Evolutionary conservation across 306 rosid genomes (phyloP).

Genomic region (cucumber (Cucumis sativus)): Cucumber_9930_V3 NC_026661.2:19747001-19747500

Average conservation of each 20-base stretch:
- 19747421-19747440: not conserved
- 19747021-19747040: not conserved
- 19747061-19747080: too few species aligned
- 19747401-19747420: not conserved
- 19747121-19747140: too few species aligned
- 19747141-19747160: too few species aligned
- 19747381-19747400: not conserved
- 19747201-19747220: not conserved
- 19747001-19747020: too few species aligned
- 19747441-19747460: not conserved
- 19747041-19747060: too few species aligned
- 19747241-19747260: too few species aligned
- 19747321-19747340: not conserved
- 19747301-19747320: not conserved
- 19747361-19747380: not conserved
- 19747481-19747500: not conserved
- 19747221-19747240: not conserved
- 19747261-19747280: not conserved
- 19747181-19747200: too few species aligned
- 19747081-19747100: too few species aligned
- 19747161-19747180: too few species aligned
- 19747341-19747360: not conserved
- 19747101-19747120: too few species aligned
- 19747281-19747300: not conserved
- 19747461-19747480: not conserved